Conservation (phyloP, 306 rosid species). For the Trifolium fragiferum region DNA sequence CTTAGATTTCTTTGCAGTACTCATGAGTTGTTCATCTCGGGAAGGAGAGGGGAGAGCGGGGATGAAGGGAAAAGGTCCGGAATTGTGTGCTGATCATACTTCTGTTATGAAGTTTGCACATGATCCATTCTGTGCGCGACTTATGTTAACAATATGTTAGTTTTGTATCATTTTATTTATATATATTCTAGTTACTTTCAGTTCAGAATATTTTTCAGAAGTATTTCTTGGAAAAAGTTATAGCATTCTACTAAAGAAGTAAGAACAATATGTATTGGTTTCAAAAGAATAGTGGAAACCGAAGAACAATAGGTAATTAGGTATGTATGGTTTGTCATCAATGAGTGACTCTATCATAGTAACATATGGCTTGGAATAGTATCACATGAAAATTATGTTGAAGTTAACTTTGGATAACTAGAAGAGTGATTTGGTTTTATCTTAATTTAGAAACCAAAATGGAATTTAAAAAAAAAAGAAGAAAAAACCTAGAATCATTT, state of each 20-base stretch:
- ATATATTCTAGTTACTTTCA: constrained; percentile 22
- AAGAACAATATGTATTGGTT: not conserved
- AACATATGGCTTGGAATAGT: too few relatives aligned
- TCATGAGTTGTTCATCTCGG: constrained; percentile 22
- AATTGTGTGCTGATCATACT: constrained; percentile 34
- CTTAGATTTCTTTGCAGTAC: constrained; percentile 27
- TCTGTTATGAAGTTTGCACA: constrained; percentile 30
- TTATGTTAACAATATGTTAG: constrained; percentile 34
- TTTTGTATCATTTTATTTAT: constrained; percentile 25
- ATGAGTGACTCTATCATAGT: not conserved
- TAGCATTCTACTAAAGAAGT: not conserved
- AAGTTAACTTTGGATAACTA: too few relatives aligned
- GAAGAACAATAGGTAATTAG: too few relatives aligned
- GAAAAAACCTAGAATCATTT: too few relatives aligned
- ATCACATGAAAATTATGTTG: too few relatives aligned
- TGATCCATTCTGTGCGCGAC: constrained; percentile 33
- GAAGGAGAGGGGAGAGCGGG: constrained; percentile 35
- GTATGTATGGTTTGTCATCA: not conserved
- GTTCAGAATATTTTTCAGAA: constrained; percentile 15
- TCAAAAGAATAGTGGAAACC: too few relatives aligned
- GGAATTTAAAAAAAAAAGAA: too few relatives aligned
- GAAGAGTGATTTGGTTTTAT: too few relatives aligned
- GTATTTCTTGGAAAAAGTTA: constrained; percentile 17
- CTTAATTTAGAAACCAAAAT: too few relatives aligned
- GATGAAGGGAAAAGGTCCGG: constrained; percentile 49